Base-by-base conservation (phyloP, 1,284 basidiomycete genomes). In the Leucoagaricus sp. region DNA sequence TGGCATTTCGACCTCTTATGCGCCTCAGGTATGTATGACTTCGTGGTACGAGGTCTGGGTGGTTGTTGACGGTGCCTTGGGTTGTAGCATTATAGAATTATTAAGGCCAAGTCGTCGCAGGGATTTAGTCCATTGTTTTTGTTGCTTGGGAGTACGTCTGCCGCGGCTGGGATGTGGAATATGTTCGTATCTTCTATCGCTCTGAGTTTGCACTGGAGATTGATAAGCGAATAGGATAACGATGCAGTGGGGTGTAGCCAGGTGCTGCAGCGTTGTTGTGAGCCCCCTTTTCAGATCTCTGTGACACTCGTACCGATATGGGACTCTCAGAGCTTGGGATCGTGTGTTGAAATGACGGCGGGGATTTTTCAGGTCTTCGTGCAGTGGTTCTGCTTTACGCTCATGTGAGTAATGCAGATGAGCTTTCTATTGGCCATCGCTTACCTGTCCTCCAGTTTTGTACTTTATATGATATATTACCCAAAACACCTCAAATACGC, bases 121-220 rank as follows among this genome's bases (percentile, higher is more conserved):
- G 95, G 95, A 0, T 86, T 97, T 60, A 94, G 92, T 58, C 93
- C 94, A 51, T 92, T 92, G 86, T 99, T 93, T 70, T 76, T 98
- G 17, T 79, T 98, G 2, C 82, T 98, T 0, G 97, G 96, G 9
- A 89, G 91, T 57, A 96, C 93, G 1, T 91, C 89, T 10, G 83
- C 85, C 13, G 87, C 90, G 1, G 86, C 91, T 0, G 89, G 83
- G 0, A 83, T 94, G 81, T 75, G 95, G 49, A 95, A 95, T 68
- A 85, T 96, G 84, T 91, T 64, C 49, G 84, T 68, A 17, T 33
- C n/a, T 45, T 50, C 23, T 28, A 31, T 40, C 45, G 28, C 34
- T 25, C 12, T 21, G 4, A 17, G 17, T 13, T 41, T 41, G 38
- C 7, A 19, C 12, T 1, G 19, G 40, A 15, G 8, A 36, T 47